Percentiles rank a stretch among this genome's conserved stretches.
These are phyloP conservation scores for Mycena sanguinolenta DNA, from an alignment of 768 basidiomycete genomes.

Conservation along the genomic window DNA sequence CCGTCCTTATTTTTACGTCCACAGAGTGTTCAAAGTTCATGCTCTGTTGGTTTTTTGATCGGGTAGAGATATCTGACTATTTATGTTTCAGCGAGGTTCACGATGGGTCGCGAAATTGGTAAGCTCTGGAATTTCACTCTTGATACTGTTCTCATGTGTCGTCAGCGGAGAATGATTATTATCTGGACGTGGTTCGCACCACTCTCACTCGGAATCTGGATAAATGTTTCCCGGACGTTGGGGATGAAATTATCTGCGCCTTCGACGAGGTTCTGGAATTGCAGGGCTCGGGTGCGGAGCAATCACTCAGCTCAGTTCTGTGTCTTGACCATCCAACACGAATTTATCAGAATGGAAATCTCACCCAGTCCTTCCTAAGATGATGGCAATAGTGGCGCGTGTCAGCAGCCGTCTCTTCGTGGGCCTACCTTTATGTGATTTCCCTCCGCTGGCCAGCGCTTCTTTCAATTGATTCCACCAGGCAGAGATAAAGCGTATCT, in stretches of 20 bases:
- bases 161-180: conserved; percentile 17
- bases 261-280: conserved; percentile 23
- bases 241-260: conserved; percentile 48
- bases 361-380: conserved; percentile 25
- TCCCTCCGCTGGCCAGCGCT: too few species aligned
- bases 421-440: conserved; percentile 43
- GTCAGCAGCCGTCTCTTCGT: conserved; percentile 44
- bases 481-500: conserved; percentile 37
- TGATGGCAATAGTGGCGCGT: conserved; percentile 39
- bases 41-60: background rate
- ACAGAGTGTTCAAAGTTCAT: conserved; percentile 1
- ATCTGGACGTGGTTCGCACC: conserved; percentile 12
- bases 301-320: too few species aligned
- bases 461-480: background rate
- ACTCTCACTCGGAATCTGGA: conserved; percentile 42
- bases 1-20: background rate
- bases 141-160: background rate
- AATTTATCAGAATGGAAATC: conserved; percentile 39
- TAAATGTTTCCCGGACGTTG: conserved; percentile 44
- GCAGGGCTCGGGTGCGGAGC: conserved; percentile 13
- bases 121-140: background rate
- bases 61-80: too few species aligned
- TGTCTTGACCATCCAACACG: too few species aligned
- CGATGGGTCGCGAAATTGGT: conserved; percentile 7
- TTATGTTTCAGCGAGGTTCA: background rate